Conservation (phyloP, 495 filamentous ascomycete species). For the Articulospora tetracladia region DNA sequence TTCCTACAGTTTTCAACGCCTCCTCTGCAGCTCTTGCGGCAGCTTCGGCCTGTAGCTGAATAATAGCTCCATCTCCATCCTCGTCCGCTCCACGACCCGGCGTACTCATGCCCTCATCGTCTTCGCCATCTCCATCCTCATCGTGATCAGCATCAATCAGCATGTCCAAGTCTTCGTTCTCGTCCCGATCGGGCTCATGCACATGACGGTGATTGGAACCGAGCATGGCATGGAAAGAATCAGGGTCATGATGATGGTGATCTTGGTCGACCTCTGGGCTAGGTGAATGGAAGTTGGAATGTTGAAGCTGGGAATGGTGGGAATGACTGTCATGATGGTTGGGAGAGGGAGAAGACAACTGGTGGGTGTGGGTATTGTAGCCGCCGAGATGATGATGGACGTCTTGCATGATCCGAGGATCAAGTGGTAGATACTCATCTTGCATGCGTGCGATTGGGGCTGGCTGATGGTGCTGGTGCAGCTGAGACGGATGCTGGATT, state of each 20-base stretch:
- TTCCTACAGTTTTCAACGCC: slow-evolving; percentile 16
- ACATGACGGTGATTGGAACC: not conserved
- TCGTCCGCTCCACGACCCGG: not conserved
- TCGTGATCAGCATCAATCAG: slow-evolving; percentile 37
- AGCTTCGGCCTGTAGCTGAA: slow-evolving; percentile 19
- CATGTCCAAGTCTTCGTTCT: slow-evolving; percentile 49
- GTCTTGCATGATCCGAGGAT: slow-evolving; percentile 28
- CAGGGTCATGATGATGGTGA: slow-evolving; percentile 17
- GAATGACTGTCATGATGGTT: slow-evolving; percentile 4
- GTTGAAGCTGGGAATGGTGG: slow-evolving; percentile 1
- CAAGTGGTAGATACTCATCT: slow-evolving; percentile 23
- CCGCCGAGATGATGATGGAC: slow-evolving; percentile 17
- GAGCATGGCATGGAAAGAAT: slow-evolving; percentile 24
- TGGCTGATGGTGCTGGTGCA: slow-evolving; percentile 10
- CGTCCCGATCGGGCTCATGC: slow-evolving; percentile 32
- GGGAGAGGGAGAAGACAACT: not conserved
- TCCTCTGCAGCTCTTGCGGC: slow-evolving; percentile 18
- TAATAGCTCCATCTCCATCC: slow-evolving; percentile 10
- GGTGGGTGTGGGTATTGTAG: slow-evolving; percentile 5
- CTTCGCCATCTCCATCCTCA: slow-evolving; percentile 14
- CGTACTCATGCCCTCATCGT: not conserved
- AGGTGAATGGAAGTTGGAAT: not conserved
- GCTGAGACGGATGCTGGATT: slow-evolving; percentile 7
- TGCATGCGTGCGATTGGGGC: slow-evolving; percentile 19
- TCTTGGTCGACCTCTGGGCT: slow-evolving; percentile 10